phyloP scores from a whole-genome alignment of 257 asterid genomes.

The Haberlea rhodopensis region DNA sequence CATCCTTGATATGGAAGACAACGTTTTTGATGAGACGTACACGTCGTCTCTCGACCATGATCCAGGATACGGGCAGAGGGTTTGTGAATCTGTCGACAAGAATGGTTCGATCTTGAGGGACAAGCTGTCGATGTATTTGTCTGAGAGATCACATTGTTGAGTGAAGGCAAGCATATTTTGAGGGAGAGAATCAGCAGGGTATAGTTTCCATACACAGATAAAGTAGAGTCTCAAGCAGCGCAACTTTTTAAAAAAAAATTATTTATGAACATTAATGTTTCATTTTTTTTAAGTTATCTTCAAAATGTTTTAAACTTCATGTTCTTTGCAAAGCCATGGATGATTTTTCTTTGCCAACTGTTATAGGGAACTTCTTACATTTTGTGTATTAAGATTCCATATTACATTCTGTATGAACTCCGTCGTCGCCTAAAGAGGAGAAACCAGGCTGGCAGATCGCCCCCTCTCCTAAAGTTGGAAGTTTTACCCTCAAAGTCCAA shows the following conservation, averaged over 20 bases:
- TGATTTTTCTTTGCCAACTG: not conserved
- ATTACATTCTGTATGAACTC: not conserved
- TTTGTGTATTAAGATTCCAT: no score
- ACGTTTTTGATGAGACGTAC: slow-evolving; percentile 33
- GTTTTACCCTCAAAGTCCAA: not conserved
- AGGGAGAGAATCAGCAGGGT: not conserved
- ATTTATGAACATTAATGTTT: not conserved
- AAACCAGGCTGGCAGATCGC: not conserved
- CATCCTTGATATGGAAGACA: slow-evolving; percentile 71
- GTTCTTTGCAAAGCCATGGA: not conserved
- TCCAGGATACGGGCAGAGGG: slow-evolving; percentile 54
- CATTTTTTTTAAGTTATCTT: no score
- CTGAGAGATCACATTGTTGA: slow-evolving; percentile 33
- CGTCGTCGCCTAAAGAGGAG: no score
- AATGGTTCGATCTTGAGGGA: slow-evolving; percentile 52
- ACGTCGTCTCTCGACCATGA: slow-evolving; percentile 42
- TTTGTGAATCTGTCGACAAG: slow-evolving; percentile 48
- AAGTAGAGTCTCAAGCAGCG: not conserved
- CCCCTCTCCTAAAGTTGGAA: no score
- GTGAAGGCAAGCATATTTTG: slow-evolving; percentile 17
- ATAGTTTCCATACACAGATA: not conserved
- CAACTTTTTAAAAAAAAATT: no score
- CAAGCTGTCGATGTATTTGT: slow-evolving; percentile 40
- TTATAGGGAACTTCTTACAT: not conserved
- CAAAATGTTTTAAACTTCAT: no score